Conservation (phyloP, 2,329 filamentous ascomycete genomes). For the Penicillium sp. region DNA sequence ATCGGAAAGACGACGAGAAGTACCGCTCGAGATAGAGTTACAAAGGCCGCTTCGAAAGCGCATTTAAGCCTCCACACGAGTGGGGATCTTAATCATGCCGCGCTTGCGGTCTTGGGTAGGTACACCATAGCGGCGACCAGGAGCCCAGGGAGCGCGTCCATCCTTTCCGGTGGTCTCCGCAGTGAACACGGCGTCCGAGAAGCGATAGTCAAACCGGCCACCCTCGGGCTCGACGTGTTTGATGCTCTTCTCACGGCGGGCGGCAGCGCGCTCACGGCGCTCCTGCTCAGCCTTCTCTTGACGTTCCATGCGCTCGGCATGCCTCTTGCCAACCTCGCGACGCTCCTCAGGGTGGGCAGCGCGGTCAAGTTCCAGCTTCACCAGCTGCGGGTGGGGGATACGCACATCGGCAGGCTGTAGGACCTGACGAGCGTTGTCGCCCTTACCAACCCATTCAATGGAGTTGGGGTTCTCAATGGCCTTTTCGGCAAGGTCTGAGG, state of each 20-base stretch:
- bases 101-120: conserved; percentile 62
- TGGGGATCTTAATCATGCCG: conserved; percentile 63
- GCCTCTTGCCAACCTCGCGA: conserved; percentile 34
- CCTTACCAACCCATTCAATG: conserved; percentile 46
- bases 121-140: conserved; percentile 61
- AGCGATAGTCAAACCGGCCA: conserved; percentile 59
- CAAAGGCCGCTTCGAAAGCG: neutral
- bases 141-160: conserved; percentile 53
- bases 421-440: conserved; percentile 44
- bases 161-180: conserved; percentile 55
- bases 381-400: conserved; percentile 62
- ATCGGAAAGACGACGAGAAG: neutral
- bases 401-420: conserved; percentile 62
- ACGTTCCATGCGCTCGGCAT: conserved; percentile 44
- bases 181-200: conserved; percentile 54
- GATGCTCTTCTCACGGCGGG: conserved; percentile 44
- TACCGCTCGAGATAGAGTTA: neutral
- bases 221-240: conserved; percentile 46
- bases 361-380: conserved; percentile 49
- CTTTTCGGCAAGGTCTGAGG: conserved; percentile 34
- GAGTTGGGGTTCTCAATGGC: conserved; percentile 30
- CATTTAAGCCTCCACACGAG: conserved; percentile 51
- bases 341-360: conserved; percentile 36
- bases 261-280: conserved; percentile 39
- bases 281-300: conserved; percentile 41